These are phyloP conservation scores for Rubia peregrina DNA, from an alignment of 305 asterid genomes.

Conservation along the genomic window DNA sequence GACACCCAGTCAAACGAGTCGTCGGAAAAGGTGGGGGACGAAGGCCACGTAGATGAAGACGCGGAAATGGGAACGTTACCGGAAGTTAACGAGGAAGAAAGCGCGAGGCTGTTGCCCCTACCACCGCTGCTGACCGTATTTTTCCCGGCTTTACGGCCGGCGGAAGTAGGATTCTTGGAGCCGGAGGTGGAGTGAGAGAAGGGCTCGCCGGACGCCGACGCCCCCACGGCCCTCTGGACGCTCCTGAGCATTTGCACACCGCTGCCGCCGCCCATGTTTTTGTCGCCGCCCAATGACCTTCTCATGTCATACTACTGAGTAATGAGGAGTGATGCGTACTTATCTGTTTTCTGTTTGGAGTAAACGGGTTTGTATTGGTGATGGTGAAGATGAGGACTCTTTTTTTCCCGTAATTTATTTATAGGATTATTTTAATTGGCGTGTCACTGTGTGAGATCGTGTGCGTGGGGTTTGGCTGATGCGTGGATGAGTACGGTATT, in stretches of 20 bases:
- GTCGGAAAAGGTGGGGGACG: slow-evolving; percentile 26
- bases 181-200: slow-evolving; percentile 28
- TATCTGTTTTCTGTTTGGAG: slow-evolving; percentile 25
- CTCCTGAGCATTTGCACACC: slow-evolving; percentile 32
- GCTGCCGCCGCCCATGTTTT: slow-evolving; percentile 27
- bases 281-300: slow-evolving; percentile 34
- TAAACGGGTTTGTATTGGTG: neutral
- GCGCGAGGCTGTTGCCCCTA: slow-evolving; percentile 13
- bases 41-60: slow-evolving; percentile 21
- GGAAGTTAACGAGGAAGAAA: slow-evolving; percentile 22
- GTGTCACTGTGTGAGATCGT: slow-evolving; percentile 11
- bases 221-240: slow-evolving; percentile 42
- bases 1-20: slow-evolving; percentile 57
- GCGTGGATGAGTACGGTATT: neutral
- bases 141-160: slow-evolving; percentile 12
- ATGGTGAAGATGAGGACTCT: neutral
- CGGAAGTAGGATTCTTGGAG: slow-evolving; percentile 10
- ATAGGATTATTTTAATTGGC: neutral
- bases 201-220: slow-evolving; percentile 39
- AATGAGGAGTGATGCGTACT: slow-evolving; percentile 13
- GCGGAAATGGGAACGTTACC: slow-evolving; percentile 29
- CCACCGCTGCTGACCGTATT: neutral
- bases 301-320: slow-evolving; percentile 23
- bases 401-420: neutral
- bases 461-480: slow-evolving; percentile 4